phyloP scores from a whole-genome alignment of 2,329 filamentous ascomycete genomes.

The Aspergillus awamori region DNA sequence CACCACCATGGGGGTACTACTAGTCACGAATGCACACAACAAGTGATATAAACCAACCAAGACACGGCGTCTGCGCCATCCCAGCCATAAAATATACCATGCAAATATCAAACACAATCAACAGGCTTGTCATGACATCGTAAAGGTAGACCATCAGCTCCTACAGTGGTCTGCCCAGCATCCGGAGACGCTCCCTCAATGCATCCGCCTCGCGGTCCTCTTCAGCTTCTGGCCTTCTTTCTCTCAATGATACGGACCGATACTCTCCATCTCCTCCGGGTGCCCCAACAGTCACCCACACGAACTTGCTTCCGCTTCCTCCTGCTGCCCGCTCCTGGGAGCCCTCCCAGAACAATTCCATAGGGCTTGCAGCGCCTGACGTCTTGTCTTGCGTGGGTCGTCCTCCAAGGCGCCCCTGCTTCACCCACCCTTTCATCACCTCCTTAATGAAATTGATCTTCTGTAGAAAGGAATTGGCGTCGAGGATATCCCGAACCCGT shows the following conservation, averaged over 20 bases:
- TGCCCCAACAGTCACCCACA: constrained; percentile 55
- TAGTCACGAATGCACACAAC: neutral
- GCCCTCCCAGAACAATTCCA: constrained; percentile 47
- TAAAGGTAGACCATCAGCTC: neutral
- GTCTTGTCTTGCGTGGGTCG: constrained; percentile 23
- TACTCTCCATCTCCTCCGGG: constrained; percentile 51
- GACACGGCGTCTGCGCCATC: neutral
- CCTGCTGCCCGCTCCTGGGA: constrained; percentile 44
- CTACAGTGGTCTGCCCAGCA: constrained; percentile 23
- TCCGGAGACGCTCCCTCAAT: constrained; percentile 33
- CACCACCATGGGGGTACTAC: neutral
- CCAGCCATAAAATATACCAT: neutral
- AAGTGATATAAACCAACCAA: neutral
- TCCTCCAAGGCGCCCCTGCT: constrained; percentile 42
- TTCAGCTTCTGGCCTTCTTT: constrained; percentile 24
- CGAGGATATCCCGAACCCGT: constrained; percentile 45
- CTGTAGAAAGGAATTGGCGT: constrained; percentile 48
- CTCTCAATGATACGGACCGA: constrained; percentile 41
- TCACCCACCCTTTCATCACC: constrained; percentile 46
- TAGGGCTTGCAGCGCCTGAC: constrained; percentile 8
- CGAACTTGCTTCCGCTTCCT: constrained; percentile 53
- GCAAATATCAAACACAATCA: neutral
- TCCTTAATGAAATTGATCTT: constrained; percentile 48
- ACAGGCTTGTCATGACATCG: neutral
- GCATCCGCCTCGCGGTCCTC: constrained; percentile 33